Conservation (phyloP, 257 asterid genomes). For the Striga asiatica region DNA sequence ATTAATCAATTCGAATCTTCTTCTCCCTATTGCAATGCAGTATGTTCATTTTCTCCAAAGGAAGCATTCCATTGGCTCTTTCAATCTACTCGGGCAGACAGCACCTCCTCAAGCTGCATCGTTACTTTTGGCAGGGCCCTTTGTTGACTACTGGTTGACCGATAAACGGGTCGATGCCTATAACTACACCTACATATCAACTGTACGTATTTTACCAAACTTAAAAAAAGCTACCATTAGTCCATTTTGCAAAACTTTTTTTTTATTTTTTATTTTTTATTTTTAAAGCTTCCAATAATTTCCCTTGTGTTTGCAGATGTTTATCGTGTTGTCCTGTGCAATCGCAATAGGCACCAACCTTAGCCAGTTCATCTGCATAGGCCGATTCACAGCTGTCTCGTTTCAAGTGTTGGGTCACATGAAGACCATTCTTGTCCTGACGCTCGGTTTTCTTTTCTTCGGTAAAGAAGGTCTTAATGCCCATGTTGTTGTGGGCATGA, state of each 20-base stretch:
- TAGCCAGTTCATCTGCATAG: slow-evolving; percentile 85
- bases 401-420: slow-evolving; percentile 82
- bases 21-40: slow-evolving; percentile 29
- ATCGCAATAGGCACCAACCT: slow-evolving; percentile 76
- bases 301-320: slow-evolving; percentile 29
- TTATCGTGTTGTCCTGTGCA: slow-evolving; percentile 42
- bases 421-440: slow-evolving; percentile 66
- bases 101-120: slow-evolving; percentile 82
- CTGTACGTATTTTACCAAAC: slow-evolving; percentile 26
- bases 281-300: neutral
- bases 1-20: slow-evolving; percentile 5
- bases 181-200: slow-evolving; percentile 36
- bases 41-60: slow-evolving; percentile 67
- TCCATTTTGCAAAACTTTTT: neutral
- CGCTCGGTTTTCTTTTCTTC: slow-evolving; percentile 62
- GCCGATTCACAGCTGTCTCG: slow-evolving; percentile 80
- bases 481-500: slow-evolving; percentile 60
- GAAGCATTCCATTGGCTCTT: slow-evolving; percentile 69
- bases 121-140: slow-evolving; percentile 52
- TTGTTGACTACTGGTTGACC: slow-evolving; percentile 61
- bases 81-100: slow-evolving; percentile 73
- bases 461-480: slow-evolving; percentile 63
- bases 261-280: neutral
- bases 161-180: slow-evolving; percentile 48
- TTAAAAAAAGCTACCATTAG: neutral